Evolutionary conservation across 495 filamentous ascomycete species (phyloP).

Genomic region (Penicillium malachiteum): DNA sequence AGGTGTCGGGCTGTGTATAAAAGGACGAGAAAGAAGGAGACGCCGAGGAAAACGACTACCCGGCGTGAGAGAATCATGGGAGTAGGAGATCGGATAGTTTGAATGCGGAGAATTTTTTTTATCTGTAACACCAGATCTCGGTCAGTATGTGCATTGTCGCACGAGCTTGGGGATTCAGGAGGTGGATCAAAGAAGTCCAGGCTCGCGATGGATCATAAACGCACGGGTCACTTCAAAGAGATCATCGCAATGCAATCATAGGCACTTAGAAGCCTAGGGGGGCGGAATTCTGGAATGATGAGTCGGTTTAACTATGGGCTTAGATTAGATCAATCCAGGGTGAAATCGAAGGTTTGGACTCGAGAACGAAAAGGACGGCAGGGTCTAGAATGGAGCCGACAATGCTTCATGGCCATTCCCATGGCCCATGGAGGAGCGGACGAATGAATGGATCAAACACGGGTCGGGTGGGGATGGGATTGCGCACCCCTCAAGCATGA

Average conservation of each 20-base stretch:
- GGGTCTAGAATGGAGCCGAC: background rate
- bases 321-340: no score
- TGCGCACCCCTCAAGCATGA: conserved; percentile 5
- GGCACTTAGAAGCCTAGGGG: background rate
- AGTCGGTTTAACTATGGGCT: background rate
- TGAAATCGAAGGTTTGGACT: no score
- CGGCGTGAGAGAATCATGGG: conserved; percentile 43
- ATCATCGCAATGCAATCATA: conserved; percentile 6
- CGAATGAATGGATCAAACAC: conserved; percentile 9
- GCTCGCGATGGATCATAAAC: background rate
- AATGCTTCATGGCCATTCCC: background rate
- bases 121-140: conserved; percentile 16
- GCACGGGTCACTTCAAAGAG: background rate
- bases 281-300: background rate
- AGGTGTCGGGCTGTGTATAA: conserved; percentile 32
- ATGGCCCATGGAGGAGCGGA: background rate
- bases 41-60: conserved; percentile 35
- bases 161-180: background rate
- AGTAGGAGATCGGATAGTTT: conserved; percentile 5
- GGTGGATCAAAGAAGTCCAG: background rate
- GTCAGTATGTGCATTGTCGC: conserved; percentile 7
- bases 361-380: background rate
- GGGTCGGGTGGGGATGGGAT: conserved; percentile 1
- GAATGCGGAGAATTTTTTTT: conserved; percentile 8
- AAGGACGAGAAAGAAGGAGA: conserved; percentile 35